A percentile compares a stretch with the other conserved stretches of the same genome.
Conservation (phyloP, 352 stramenopile genomes). For the Phytophthora chlamydospora region DNA sequence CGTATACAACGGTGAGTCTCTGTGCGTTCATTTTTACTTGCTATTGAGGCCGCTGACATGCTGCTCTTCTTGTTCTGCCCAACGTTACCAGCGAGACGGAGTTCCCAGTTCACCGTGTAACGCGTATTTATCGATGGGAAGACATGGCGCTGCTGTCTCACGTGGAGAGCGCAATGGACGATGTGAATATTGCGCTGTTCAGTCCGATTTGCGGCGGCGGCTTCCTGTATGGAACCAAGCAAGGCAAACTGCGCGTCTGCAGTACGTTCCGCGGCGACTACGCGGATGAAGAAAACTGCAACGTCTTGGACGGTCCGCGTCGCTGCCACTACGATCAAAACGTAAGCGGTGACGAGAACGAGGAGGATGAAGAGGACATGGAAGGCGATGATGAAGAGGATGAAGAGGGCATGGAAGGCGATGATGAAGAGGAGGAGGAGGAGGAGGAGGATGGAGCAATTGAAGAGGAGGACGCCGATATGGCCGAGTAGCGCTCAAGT, state of each 20-base stretch:
- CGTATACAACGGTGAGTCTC: conserved; percentile 73
- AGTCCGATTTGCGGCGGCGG: conserved; percentile 96
- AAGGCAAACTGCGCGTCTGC: conserved; percentile 94
- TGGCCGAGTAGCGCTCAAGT: conserved; percentile 41
- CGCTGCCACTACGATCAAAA: conserved; percentile 71
- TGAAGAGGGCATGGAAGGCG: conserved; percentile 48
- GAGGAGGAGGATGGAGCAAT: conserved; percentile 30
- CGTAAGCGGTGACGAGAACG: conserved; percentile 55
- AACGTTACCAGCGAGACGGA: conserved; percentile 62
- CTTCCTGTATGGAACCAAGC: conserved; percentile 98
- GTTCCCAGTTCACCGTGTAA: conserved; percentile 86
- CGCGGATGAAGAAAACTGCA: conserved; percentile 83
- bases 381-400: conserved; percentile 39
- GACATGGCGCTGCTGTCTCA: conserved; percentile 89
- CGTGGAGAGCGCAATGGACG: conserved; percentile 92
- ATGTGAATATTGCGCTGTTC: conserved; percentile 99
- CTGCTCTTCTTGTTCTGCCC: conserved; percentile 1
- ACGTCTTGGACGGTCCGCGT: conserved; percentile 70
- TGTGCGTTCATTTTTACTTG: background rate
- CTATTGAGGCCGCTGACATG: background rate
- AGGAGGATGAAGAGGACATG: conserved; percentile 48
- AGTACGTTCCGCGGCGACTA: conserved; percentile 78
- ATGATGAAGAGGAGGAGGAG: conserved; percentile 36
- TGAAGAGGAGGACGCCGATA: conserved; percentile 48
- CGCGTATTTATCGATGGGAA: conserved; percentile 89